phyloP scores from a whole-genome alignment of 73 alveolate species.

The Symbiodinium pilosum region DNA sequence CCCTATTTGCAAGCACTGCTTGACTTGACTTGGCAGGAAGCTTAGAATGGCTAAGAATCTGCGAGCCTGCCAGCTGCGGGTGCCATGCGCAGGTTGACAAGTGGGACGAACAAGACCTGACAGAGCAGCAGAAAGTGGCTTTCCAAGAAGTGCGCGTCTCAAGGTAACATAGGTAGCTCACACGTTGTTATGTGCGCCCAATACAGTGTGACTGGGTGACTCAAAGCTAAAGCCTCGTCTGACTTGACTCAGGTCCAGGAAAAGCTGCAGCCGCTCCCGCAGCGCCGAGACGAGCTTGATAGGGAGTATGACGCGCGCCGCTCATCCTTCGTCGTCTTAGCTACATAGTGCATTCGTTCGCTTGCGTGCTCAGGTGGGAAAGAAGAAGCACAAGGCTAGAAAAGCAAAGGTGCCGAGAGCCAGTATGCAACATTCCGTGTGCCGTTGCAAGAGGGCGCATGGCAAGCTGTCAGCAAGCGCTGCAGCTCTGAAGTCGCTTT shows the following conservation, averaged over 20 bases:
- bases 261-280: constrained; percentile 46
- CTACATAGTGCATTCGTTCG: background rate
- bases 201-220: background rate
- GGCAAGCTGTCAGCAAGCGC: no score
- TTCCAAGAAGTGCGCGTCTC: constrained; percentile 5
- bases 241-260: constrained; percentile 7
- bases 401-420: constrained; percentile 18
- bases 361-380: constrained; percentile 31
- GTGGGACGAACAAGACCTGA: constrained; percentile 22
- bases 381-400: constrained; percentile 59
- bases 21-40: no score
- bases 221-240: no score
- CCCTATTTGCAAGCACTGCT: no score
- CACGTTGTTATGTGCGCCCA: no score
- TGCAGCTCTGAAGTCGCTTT: no score
- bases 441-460: no score
- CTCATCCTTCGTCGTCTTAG: background rate
- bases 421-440: no score
- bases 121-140: constrained; percentile 4
- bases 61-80: no score
- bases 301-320: constrained; percentile 24
- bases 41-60: no score
- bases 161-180: no score
- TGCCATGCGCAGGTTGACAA: constrained; percentile 7
- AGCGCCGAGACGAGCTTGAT: constrained; percentile 38